A percentile compares a stretch with the other conserved stretches of the same genome.
Conservation (phyloP, 148 eudicot genomes). For the Diospyros kaki region DNA sequence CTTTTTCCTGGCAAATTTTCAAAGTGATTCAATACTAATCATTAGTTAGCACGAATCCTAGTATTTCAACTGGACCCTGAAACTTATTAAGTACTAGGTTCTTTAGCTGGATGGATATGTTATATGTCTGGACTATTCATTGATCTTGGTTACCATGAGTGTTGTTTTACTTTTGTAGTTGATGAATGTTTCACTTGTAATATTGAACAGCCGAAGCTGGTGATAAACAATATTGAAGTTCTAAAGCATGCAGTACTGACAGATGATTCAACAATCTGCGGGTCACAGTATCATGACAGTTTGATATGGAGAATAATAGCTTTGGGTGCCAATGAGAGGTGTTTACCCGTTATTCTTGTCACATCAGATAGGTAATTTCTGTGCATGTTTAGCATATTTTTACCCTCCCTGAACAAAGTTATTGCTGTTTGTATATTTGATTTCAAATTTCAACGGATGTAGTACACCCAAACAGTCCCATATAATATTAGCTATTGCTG, state of each 20-base stretch:
- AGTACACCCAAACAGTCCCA: background rate
- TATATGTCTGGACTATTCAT: background rate
- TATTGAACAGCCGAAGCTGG: slow-evolving; percentile 79
- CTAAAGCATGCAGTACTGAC: slow-evolving; percentile 58
- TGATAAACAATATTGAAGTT: slow-evolving; percentile 87
- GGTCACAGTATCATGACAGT: slow-evolving; percentile 85
- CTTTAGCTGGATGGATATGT: too few species aligned
- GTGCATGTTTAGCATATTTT: background rate
- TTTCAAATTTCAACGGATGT: background rate
- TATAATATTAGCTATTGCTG: too few species aligned
- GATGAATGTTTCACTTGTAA: slow-evolving; percentile 1
- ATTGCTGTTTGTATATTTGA: too few species aligned
- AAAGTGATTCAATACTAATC: background rate
- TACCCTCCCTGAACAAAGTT: background rate
- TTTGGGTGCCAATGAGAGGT: slow-evolving; percentile 86
- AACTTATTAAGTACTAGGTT: background rate
- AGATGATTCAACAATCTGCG: slow-evolving; percentile 62
- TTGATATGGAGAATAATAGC: slow-evolving; percentile 86
- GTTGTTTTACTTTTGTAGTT: slow-evolving; percentile 6
- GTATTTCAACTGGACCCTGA: background rate
- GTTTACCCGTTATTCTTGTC: slow-evolving; percentile 75
- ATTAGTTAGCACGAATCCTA: background rate
- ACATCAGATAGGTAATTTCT: slow-evolving; percentile 82
- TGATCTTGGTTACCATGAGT: background rate
- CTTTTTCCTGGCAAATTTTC: background rate